Percentiles rank a stretch among this genome's conserved stretches.
phyloP scores from a whole-genome alignment of 2,329 filamentous ascomycete species.

The Emergomyces africanus region DNA sequence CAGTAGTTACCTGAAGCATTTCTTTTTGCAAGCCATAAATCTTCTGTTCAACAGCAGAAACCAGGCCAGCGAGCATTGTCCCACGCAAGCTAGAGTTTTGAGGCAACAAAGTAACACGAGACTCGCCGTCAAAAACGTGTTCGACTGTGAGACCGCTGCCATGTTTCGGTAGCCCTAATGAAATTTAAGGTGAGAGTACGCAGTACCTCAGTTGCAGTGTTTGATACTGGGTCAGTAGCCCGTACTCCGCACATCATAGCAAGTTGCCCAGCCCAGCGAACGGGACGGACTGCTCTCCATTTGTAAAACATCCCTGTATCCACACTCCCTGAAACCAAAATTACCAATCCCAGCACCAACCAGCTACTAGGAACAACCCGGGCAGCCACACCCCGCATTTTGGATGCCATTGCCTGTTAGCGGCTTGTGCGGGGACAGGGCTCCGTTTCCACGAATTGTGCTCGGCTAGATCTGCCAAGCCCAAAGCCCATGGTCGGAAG shows the following conservation, averaged over 20 bases:
- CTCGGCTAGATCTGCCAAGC: background rate
- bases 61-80: background rate
- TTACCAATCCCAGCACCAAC: background rate
- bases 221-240: background rate
- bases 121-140: background rate
- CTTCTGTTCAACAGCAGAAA: background rate
- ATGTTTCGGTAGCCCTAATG: background rate
- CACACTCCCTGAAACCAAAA: background rate
- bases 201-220: background rate
- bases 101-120: background rate
- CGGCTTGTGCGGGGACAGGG: background rate
- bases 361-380: background rate
- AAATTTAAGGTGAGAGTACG: background rate
- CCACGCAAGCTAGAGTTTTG: background rate
- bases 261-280: background rate
- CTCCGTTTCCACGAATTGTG: background rate
- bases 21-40: background rate
- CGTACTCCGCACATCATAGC: background rate
- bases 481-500: background rate
- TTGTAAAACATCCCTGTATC: background rate
- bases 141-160: background rate
- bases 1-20: background rate
- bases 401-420: background rate
- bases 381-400: slow-evolving; percentile 5
- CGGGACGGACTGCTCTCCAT: background rate